phyloP scores from a whole-genome alignment of 2,329 filamentous ascomycete species.

The Lasiodiplodia hormozganensis region DNA sequence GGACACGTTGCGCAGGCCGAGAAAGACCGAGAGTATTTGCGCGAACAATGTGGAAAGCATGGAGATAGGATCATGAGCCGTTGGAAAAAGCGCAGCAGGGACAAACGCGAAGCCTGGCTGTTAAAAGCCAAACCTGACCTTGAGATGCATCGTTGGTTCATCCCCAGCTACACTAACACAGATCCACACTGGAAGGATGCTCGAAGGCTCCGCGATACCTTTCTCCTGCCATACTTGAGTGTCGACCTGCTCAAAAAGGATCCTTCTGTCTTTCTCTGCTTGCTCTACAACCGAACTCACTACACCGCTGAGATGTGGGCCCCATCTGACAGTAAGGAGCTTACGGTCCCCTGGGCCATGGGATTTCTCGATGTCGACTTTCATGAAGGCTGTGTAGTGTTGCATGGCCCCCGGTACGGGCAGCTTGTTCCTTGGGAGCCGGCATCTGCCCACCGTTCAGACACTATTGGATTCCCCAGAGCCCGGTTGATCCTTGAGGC shows the following conservation, averaged over 20 bases:
- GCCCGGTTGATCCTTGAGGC: conserved; percentile 35
- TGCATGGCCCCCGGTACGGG: conserved; percentile 32
- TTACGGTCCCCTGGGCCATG: neutral
- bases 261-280: conserved; percentile 16
- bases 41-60: neutral
- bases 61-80: conserved; percentile 30
- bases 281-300: conserved; percentile 28
- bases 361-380: conserved; percentile 30
- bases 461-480: conserved; percentile 36
- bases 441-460: conserved; percentile 31
- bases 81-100: conserved; percentile 29
- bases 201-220: conserved; percentile 16
- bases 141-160: conserved; percentile 21
- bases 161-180: neutral
- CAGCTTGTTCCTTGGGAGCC: conserved; percentile 32
- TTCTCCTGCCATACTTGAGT: conserved; percentile 28
- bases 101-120: conserved; percentile 26
- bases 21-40: conserved; percentile 18
- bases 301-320: conserved; percentile 26
- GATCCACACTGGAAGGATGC: conserved; percentile 7
- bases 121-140: conserved; percentile 14
- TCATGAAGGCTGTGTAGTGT: conserved; percentile 3
- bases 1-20: neutral
- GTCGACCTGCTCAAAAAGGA: conserved; percentile 22
- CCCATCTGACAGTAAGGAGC: conserved; percentile 25